Base-by-base conservation (phyloP, 2,329 filamentous ascomycete species). In the Cryphonectria carpinicola region DNA sequence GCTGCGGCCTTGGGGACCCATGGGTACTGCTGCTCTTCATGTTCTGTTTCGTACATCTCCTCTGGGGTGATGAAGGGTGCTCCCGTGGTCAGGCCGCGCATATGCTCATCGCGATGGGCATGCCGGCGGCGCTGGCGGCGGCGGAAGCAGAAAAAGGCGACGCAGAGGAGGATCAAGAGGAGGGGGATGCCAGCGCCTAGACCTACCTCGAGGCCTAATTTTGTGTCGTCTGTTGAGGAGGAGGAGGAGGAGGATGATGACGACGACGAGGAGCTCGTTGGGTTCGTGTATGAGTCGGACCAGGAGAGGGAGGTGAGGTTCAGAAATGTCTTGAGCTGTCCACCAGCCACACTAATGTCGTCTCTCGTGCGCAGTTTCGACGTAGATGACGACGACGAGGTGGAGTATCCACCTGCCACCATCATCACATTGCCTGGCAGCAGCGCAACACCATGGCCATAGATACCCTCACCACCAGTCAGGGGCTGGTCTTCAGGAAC, bases 351-450 rank as follows among this genome's bases (percentile, higher is more conserved):
- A 32, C 63, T 61, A 10, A 71, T 67, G 78, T 58, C 73, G 37
- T 67, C 69, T 58, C 71, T 60, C n/a, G 28, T 66, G 49, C 66
- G 65, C 56, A 72, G 32, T 28, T 49, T 41, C 22, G 69, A 68
- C 6, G 25, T 41, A 32, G 74, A 63, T 41, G 60, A 32, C 10
- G 64, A 66, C 3, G 64, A 74, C 46, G 80, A 79, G 46, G 89
- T 88, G 32, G 83, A 83, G 76, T 88, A 88, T 1, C 90, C 90
- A 7, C 90, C 90, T 61, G 90, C 87, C 1, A 91, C 82, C 85
- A 92, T 88, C 87, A 92, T 89, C 2, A 92, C 84, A 73, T 92
- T 91, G 2, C 90, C 90, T 0, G 89, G 89, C 4, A 92, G 79
- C 68, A 92, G 81, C 1, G 84, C 85, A 1, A 90, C 88, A 0